These are phyloP conservation scores for Candida pseudofarinosa DNA, from an alignment of 805 yeast species.

Conservation along the genomic window DNA sequence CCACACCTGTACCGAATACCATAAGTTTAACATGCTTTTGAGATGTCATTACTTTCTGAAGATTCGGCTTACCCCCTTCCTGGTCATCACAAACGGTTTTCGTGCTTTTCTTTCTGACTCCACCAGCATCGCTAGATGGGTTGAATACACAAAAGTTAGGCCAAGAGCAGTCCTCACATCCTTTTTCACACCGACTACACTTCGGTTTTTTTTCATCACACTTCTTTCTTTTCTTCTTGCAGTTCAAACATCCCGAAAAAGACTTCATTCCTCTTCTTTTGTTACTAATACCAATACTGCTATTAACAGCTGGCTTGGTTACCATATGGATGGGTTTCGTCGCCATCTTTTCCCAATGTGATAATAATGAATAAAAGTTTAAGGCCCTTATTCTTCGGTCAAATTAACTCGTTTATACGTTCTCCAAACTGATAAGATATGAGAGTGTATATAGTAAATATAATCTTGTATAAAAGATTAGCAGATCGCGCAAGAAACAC, in stretches of 20 bases:
- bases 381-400: neutral
- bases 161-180: conserved; percentile 11
- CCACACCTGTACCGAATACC: neutral
- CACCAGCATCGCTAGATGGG: neutral
- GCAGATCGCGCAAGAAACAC: neutral
- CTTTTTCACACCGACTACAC: conserved; percentile 11
- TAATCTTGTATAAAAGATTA: neutral
- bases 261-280: conserved; percentile 1
- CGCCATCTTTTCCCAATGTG: neutral
- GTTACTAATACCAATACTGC: too few relatives aligned
- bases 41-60: neutral
- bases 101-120: neutral
- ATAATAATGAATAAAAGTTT: neutral
- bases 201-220: conserved; percentile 14
- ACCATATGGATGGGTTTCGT: too few relatives aligned
- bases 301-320: too few relatives aligned
- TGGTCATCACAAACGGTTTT: neutral
- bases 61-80: neutral
- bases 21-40: neutral
- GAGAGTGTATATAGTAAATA: neutral
- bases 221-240: conserved; percentile 13
- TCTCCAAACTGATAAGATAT: neutral
- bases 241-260: conserved; percentile 13
- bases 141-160: neutral
- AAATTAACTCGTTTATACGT: too few relatives aligned